phyloP scores from a whole-genome alignment of 192 early-diverging fungal species.

The Umbelopsis ramanniana region DNA sequence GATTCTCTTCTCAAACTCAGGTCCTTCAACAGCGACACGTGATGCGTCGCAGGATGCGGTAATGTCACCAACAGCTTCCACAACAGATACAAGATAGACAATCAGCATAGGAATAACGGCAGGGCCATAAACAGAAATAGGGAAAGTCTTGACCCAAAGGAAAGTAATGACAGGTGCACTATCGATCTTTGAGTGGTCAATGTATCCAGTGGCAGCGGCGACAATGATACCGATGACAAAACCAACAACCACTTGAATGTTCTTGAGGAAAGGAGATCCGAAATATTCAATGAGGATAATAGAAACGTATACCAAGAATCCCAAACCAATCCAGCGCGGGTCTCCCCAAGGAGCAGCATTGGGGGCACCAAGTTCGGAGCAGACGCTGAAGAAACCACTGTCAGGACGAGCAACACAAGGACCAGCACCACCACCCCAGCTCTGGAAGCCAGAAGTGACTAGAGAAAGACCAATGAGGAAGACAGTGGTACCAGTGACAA shows the following conservation, averaged over 20 bases:
- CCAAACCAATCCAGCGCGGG: slow-evolving; percentile 53
- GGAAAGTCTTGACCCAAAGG: slow-evolving; percentile 56
- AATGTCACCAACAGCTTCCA: slow-evolving; percentile 57
- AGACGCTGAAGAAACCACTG: slow-evolving; percentile 49
- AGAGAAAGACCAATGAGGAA: slow-evolving; percentile 52
- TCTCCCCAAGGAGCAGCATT: slow-evolving; percentile 58
- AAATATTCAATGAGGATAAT: slow-evolving; percentile 59
- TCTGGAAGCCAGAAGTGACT: slow-evolving; percentile 45
- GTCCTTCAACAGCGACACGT: slow-evolving; percentile 52
- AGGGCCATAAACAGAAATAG: slow-evolving; percentile 47
- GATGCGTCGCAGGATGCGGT: slow-evolving; percentile 61
- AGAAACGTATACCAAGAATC: slow-evolving; percentile 50
- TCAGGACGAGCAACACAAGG: slow-evolving; percentile 45
- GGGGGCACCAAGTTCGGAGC: slow-evolving; percentile 45
- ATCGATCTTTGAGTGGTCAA: slow-evolving; percentile 44
- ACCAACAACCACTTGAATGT: slow-evolving; percentile 53
- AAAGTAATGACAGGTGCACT: slow-evolving; percentile 53
- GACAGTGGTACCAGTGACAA: slow-evolving; percentile 57
- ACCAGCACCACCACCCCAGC: slow-evolving; percentile 57
- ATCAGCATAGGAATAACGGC: slow-evolving; percentile 55
- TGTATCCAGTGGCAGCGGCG: slow-evolving; percentile 53
- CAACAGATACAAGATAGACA: slow-evolving; percentile 48
- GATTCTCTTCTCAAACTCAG: slow-evolving; percentile 55
- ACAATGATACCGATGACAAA: slow-evolving; percentile 57
- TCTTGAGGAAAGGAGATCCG: slow-evolving; percentile 62